Percentiles rank a stretch among this genome's conserved stretches.
Evolutionary conservation across 768 basidiomycete genomes (phyloP).

Genomic region (Tricholoma hemisulphureum): DNA sequence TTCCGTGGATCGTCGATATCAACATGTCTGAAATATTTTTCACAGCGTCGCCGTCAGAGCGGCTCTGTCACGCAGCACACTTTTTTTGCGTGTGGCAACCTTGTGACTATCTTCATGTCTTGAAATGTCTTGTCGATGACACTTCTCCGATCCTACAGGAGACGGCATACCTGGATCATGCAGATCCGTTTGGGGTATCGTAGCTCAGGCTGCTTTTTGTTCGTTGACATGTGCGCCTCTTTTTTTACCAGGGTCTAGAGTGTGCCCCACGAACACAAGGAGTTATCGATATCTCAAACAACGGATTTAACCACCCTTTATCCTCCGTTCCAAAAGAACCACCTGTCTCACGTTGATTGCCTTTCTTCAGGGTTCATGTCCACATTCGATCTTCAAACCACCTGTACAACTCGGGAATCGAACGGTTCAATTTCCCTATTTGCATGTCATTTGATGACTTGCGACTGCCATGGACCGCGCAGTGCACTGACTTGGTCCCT

Average conservation of each 20-base stretch:
- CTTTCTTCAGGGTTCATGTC: neutral
- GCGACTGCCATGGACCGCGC: neutral
- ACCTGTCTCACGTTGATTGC: neutral
- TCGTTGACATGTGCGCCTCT: neutral
- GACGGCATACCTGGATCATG: neutral
- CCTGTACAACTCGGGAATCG: neutral
- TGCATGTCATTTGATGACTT: neutral
- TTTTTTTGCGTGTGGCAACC: neutral
- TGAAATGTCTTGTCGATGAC: neutral
- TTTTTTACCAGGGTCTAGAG: neutral
- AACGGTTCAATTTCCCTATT: neutral
- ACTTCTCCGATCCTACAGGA: neutral
- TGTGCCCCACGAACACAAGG: neutral
- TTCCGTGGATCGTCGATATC: neutral
- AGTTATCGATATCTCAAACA: neutral
- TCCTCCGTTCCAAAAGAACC: neutral
- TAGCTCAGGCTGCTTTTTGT: neutral
- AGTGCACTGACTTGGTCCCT: no score
- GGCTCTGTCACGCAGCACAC: neutral
- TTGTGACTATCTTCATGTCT: neutral
- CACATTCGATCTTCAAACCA: neutral
- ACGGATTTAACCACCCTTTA: neutral
- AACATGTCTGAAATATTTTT: neutral
- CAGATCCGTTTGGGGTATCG: neutral
- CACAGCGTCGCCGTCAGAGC: neutral